Conservation (phyloP, 208 protist species). For the Leishmania mexicana region DNA sequence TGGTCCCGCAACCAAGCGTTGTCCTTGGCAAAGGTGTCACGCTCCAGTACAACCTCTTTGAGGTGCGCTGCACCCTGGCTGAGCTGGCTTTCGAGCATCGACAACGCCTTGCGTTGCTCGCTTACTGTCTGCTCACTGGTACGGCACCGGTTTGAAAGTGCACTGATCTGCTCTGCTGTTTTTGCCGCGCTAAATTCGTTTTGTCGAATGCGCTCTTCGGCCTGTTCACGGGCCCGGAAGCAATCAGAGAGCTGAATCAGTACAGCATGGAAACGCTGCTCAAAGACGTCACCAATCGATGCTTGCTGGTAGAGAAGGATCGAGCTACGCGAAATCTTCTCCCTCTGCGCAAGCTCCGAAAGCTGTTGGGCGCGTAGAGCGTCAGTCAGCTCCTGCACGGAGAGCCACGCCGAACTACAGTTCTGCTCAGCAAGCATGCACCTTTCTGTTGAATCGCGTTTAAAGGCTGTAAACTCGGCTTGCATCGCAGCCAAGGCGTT, state of each 20-base stretch:
- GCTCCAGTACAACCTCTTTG: conserved; percentile 13
- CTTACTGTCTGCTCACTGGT: conserved; percentile 16
- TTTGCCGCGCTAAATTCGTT: not conserved
- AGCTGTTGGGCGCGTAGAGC: conserved; percentile 30
- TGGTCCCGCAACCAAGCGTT: conserved; percentile 70
- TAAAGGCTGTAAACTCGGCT: conserved; percentile 15
- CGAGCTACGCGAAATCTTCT: conserved; percentile 15
- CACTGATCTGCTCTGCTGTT: conserved; percentile 3
- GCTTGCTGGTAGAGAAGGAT: conserved; percentile 15
- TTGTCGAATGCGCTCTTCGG: conserved; percentile 3
- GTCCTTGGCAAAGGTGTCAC: conserved; percentile 36
- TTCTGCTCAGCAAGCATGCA: conserved; percentile 33
- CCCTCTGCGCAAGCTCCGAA: conserved; percentile 20
- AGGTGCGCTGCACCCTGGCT: conserved; percentile 2
- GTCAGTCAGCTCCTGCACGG: conserved; percentile 35
- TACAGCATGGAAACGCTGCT: not conserved
- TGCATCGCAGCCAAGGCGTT: conserved; percentile 6
- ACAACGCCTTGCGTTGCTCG: conserved; percentile 24
- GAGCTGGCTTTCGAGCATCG: conserved; percentile 26
- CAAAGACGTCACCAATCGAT: not conserved
- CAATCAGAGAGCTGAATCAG: not conserved
- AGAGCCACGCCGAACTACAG: conserved; percentile 21
- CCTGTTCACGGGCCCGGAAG: not conserved
- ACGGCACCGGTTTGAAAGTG: conserved; percentile 3
- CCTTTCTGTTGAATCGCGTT: conserved; percentile 18